phyloP scores from a whole-genome alignment of 1,284 basidiomycete genomes.

The Vanrija humicola region DNA sequence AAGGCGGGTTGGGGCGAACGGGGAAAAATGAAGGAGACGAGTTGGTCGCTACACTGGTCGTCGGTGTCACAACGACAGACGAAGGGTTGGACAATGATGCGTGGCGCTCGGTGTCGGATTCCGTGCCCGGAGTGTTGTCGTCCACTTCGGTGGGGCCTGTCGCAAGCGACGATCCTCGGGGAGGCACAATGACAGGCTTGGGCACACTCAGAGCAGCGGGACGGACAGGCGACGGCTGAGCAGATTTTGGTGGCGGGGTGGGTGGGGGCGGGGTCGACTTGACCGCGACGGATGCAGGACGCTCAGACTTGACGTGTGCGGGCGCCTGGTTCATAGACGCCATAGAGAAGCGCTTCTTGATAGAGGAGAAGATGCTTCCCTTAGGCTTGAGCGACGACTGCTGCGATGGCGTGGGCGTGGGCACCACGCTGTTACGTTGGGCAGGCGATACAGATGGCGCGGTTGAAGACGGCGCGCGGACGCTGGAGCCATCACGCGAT shows the following conservation, averaged over 20 bases:
- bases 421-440: not conserved
- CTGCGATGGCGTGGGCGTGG: not conserved
- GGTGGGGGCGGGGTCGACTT: not conserved
- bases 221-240: too few relatives aligned
- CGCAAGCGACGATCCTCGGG: not conserved
- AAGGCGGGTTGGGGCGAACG: slow-evolving; percentile 1
- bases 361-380: slow-evolving; percentile 9
- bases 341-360: slow-evolving; percentile 20
- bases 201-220: not conserved
- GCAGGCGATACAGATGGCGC: not conserved
- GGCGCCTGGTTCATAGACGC: slow-evolving; percentile 1
- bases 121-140: not conserved
- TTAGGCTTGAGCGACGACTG: not conserved
- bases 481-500: not conserved
- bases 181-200: not conserved
- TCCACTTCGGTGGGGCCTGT: not conserved
- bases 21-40: slow-evolving; percentile 13
- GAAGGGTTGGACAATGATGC: slow-evolving; percentile 16
- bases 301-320: not conserved
- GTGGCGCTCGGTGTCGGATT: not conserved
- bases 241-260: too few relatives aligned
- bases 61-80: slow-evolving; percentile 16
- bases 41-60: slow-evolving; percentile 12
- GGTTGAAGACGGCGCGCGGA: not conserved
- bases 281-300: slow-evolving; percentile 3